Conservation (phyloP, 768 basidiomycete species). For the Termitomyces sp. region DNA sequence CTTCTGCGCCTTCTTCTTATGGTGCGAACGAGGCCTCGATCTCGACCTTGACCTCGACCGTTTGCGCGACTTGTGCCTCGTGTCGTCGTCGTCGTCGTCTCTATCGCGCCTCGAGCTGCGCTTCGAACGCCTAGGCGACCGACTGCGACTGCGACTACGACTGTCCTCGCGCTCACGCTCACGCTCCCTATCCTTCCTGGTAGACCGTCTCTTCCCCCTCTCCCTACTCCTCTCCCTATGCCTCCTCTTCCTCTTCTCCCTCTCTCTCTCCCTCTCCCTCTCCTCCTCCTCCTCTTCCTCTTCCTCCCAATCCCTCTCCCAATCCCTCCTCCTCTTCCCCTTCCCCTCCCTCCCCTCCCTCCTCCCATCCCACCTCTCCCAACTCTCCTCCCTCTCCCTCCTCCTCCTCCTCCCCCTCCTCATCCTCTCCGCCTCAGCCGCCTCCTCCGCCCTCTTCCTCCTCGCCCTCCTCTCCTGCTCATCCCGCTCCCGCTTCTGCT, state of each 20-base stretch:
- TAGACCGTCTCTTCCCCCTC: slow-evolving; percentile 42
- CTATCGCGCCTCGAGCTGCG: slow-evolving; percentile 1
- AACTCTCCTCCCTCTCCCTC: slow-evolving; percentile 31
- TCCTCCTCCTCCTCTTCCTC: slow-evolving; percentile 19
- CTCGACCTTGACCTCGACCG: slow-evolving; percentile 9
- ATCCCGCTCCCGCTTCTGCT: slow-evolving; percentile 66
- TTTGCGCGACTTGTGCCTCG: slow-evolving; percentile 16
- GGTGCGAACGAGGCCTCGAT: background rate
- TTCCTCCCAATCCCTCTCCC: slow-evolving; percentile 50
- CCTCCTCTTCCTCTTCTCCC: slow-evolving; percentile 16
- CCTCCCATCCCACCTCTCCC: slow-evolving; percentile 58
- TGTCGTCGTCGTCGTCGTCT: slow-evolving; percentile 17
- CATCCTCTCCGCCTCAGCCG: slow-evolving; percentile 62
- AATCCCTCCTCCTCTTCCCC: slow-evolving; percentile 45
- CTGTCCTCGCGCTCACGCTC: background rate
- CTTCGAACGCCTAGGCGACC: background rate
- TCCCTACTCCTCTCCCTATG: slow-evolving; percentile 51
- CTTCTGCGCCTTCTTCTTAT: slow-evolving; percentile 23
- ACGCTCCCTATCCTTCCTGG: slow-evolving; percentile 21
- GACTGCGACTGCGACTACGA: slow-evolving; percentile 12
- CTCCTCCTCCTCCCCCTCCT: slow-evolving; percentile 35
- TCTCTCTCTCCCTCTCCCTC: slow-evolving; percentile 43
- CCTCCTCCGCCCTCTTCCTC: slow-evolving; percentile 71
- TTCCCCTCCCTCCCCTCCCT: slow-evolving; percentile 45
- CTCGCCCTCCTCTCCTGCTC: slow-evolving; percentile 65